Percentiles rank a stretch among this genome's conserved stretches.
Conservation (phyloP, 176 grass and related monocot species). For the Musa schizocarpa region DNA sequence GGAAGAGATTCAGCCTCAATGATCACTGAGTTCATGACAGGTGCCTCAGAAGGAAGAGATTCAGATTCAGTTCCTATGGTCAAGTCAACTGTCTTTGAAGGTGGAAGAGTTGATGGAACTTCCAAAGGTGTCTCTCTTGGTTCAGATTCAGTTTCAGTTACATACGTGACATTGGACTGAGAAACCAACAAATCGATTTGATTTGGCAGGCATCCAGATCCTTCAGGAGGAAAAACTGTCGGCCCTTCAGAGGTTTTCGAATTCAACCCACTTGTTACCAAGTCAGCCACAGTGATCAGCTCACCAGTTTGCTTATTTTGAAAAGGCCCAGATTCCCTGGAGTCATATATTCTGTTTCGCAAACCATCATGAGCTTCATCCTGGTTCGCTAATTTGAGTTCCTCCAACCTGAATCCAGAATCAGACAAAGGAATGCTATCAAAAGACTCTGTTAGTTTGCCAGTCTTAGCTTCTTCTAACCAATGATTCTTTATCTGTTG, state of each 20-base stretch:
- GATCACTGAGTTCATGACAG: not conserved
- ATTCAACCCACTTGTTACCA: not conserved
- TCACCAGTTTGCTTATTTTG: not conserved
- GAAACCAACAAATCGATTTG: not conserved
- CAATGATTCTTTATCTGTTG: constrained; percentile 44
- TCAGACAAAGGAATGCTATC: constrained; percentile 50
- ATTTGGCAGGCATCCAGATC: not conserved
- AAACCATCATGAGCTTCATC: constrained; percentile 19
- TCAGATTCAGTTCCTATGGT: not conserved
- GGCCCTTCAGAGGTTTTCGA: not conserved
- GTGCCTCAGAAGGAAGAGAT: not conserved
- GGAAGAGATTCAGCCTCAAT: not conserved
- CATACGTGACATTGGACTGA: not conserved
- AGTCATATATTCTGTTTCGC: constrained; percentile 13
- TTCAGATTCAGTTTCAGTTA: not conserved
- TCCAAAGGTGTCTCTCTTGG: not conserved
- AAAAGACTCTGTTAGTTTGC: constrained; percentile 51
- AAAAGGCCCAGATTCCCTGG: constrained; percentile 12
- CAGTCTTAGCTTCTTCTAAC: constrained; percentile 48
- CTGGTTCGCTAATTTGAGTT: constrained; percentile 34
- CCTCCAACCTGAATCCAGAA: constrained; percentile 56
- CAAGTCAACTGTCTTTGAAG: constrained; percentile 1
- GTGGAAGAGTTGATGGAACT: not conserved
- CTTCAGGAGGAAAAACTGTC: not conserved
- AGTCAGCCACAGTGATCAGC: not conserved